Percentiles rank a stretch among this genome's conserved stretches.
Evolutionary conservation across 768 basidiomycete species (phyloP).

Genomic region (Suillus sp.): DNA sequence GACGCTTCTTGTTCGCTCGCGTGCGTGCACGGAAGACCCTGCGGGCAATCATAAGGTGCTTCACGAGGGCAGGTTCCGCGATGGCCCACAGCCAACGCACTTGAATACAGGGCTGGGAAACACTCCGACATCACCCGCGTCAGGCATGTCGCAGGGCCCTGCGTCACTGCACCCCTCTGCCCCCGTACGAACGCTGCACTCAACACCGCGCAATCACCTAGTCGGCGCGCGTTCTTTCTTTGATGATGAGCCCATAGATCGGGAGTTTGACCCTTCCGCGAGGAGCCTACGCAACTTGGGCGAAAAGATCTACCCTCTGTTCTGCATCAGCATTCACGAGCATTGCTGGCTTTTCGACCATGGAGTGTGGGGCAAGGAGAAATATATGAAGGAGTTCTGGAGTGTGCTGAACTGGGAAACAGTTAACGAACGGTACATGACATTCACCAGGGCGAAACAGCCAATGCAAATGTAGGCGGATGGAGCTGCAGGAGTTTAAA

Average conservation of each 20-base stretch:
- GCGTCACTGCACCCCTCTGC: conserved; percentile 33
- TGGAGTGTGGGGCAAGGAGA: conserved; percentile 90
- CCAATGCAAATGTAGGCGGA: conserved; percentile 11
- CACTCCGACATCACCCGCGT: conserved; percentile 44
- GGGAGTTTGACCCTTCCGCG: conserved; percentile 10
- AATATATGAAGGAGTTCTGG: conserved; percentile 86
- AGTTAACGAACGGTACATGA: conserved; percentile 41
- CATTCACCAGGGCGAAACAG: conserved; percentile 18
- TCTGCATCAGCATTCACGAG: conserved; percentile 79
- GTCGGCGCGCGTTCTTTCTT: conserved; percentile 31
- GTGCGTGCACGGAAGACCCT: conserved; percentile 37
- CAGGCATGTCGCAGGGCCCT: conserved; percentile 39
- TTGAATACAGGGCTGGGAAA: conserved; percentile 25
- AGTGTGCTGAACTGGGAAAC: conserved; percentile 76
- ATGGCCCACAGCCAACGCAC: conserved; percentile 21
- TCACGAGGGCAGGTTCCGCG: conserved; percentile 21
- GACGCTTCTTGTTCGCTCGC: conserved; percentile 78
- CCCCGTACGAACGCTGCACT: conserved; percentile 34
- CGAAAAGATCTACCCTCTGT: conserved; percentile 66
- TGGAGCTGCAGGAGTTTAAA: conserved; percentile 2
- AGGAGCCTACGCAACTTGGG: conserved; percentile 41
- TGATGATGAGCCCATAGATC: conserved; percentile 13
- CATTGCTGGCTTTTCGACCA: conserved; percentile 89
- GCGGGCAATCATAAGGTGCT: conserved; percentile 29
- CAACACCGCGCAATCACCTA: conserved; percentile 15